Base-by-base conservation (phyloP, 768 basidiomycete genomes). In the Macrolepiota dolichaula region DNA sequence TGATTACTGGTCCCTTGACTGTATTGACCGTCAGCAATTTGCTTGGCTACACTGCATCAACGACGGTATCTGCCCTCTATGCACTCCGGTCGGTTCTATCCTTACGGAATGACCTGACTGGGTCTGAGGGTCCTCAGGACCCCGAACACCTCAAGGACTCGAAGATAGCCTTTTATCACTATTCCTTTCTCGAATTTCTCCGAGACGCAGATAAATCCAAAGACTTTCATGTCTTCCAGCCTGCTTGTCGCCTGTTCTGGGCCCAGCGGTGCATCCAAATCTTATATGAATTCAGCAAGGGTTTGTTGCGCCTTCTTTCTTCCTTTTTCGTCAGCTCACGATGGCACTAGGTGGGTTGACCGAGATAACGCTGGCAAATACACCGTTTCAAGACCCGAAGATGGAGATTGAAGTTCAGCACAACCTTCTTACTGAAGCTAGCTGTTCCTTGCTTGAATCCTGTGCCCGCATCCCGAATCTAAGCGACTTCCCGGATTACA, bases 111-210 rank as follows among this genome's bases (percentile, higher is more conserved):
- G 51, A 53, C 22, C 53, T n/a, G 2, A 12, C 42, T 47, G 38
- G 38, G n/a, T 44, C 35, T 37, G 29, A 7, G 17, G 15, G 7
- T 24, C 27, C 22, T 19, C 27, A 6, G 6, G 11, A 13, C 9
- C 19, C 1, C 15, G 17, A 36, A 1, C 12, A 13, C 19, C 29
- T 50, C 9, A 52, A 32, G 1, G 59, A 54, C 29, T 19, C 35
- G 17, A 52, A 46, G 22, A 47, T 60, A 4, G 27, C 51, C 6
- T 52, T 42, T 24, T 60, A 60, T 29, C 59, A 60, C 35, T 60
- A 60, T 35, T 60, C 59, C 7, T 60, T 60, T 17, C 38, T 60
- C 7, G 59, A 60, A 24, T 60, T 53, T 19, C 40, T 60, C 27
- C 27, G 59, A 13, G 25, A 42, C n/a, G 25, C 13, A 17, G 19